Conservation (phyloP, 441 rosid species). For the Raphanus hybrid region DNA sequence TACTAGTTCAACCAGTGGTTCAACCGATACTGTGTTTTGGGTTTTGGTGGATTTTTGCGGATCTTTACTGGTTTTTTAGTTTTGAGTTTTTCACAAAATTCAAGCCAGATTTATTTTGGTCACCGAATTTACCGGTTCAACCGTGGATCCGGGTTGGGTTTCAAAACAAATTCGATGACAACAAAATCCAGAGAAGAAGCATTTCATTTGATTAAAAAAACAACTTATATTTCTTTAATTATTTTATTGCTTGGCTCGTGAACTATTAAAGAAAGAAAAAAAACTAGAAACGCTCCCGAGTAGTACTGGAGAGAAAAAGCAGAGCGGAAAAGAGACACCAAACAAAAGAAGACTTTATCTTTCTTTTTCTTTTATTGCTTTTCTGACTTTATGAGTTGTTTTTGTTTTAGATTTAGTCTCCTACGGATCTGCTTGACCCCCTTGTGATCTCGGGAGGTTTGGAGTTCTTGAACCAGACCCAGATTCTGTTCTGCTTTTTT, state of each 20-base stretch:
- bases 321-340: constrained; percentile 1
- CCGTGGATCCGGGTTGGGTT: no score
- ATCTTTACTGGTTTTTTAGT: no score
- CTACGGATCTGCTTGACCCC: constrained; percentile 35
- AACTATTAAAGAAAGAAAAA: constrained; percentile 28
- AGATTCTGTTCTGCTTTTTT: constrained; percentile 26
- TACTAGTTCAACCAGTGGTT: no score
- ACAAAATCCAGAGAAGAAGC: constrained; percentile 24
- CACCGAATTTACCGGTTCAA: no score
- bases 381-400: constrained; percentile 40
- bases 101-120: no score
- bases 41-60: no score
- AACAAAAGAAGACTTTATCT: constrained; percentile 34
- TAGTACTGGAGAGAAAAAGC: constrained; percentile 21
- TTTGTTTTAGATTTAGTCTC: constrained; percentile 27
- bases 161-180: constrained; percentile 20
- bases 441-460: constrained; percentile 25
- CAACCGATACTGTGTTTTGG: no score
- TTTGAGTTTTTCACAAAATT: no score
- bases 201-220: not conserved
- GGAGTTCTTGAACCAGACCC: constrained; percentile 30
- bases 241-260: constrained; percentile 40
- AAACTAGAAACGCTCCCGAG: constrained; percentile 42
- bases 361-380: constrained; percentile 6
- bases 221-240: constrained; percentile 24